Percentiles rank a stretch among this genome's conserved stretches.
phyloP scores from a whole-genome alignment of 805 yeast genomes.

The Cephaloascus fragrans region DNA sequence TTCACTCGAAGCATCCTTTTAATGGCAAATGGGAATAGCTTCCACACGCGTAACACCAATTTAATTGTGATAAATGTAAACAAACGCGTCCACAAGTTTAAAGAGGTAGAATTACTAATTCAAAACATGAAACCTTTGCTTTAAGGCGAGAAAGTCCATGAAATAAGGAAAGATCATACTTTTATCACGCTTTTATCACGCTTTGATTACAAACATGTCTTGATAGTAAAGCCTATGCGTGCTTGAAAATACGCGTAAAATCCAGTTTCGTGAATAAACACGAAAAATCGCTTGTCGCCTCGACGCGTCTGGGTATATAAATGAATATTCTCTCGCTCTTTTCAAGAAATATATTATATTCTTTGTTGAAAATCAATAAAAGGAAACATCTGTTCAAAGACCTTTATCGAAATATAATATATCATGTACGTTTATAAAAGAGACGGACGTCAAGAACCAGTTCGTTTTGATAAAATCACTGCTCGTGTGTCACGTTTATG shows the following conservation, averaged over 20 bases:
- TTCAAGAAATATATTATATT: background rate
- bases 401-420: background rate
- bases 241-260: background rate
- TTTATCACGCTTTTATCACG: background rate
- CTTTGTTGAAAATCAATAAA: background rate
- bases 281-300: background rate
- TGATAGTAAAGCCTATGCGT: background rate
- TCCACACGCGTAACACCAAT: background rate
- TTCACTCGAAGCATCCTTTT: background rate
- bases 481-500: slow-evolving; percentile 91
- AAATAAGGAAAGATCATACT: too few species aligned
- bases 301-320: background rate
- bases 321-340: background rate
- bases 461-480: slow-evolving; percentile 92
- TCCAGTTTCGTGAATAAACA: background rate
- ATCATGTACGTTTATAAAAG: slow-evolving; percentile 79
- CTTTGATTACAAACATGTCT: background rate
- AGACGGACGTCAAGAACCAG: slow-evolving; percentile 93
- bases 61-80: background rate
- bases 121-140: background rate
- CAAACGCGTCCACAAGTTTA: background rate
- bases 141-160: too few species aligned
- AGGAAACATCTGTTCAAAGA: background rate
- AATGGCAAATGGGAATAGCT: background rate
- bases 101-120: background rate